phyloP scores from a whole-genome alignment of 2,329 filamentous ascomycete genomes.

The Saccharata proteae region DNA sequence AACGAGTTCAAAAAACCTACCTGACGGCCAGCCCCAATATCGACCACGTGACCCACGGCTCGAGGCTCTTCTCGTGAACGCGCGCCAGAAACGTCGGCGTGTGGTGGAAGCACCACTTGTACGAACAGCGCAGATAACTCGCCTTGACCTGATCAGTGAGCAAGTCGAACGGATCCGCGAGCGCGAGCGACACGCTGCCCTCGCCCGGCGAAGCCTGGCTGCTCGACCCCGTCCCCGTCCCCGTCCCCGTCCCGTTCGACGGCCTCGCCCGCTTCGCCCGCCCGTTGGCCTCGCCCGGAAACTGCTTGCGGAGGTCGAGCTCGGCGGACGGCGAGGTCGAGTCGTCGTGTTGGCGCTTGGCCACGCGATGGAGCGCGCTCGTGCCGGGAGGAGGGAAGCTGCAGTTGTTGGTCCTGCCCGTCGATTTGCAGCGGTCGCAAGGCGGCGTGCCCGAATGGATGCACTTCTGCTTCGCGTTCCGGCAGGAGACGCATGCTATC shows the following conservation, averaged over 20 bases:
- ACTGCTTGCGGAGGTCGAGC: not conserved
- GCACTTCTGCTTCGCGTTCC: slow-evolving; percentile 28
- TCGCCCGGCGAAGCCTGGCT: slow-evolving; percentile 10
- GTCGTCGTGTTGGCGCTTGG: slow-evolving; percentile 22
- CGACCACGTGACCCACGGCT: slow-evolving; percentile 29
- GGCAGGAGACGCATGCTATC: slow-evolving; percentile 26
- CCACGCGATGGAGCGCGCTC: slow-evolving; percentile 23
- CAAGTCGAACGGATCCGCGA: slow-evolving; percentile 25
- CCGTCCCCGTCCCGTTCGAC: slow-evolving; percentile 11
- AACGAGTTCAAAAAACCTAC: slow-evolving; percentile 17
- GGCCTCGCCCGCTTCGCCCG: slow-evolving; percentile 11
- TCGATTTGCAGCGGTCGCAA: slow-evolving; percentile 25
- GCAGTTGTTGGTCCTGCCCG: slow-evolving; percentile 20
- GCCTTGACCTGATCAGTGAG: slow-evolving; percentile 31
- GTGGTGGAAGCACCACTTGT: slow-evolving; percentile 32
- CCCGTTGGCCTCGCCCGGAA: slow-evolving; percentile 13
- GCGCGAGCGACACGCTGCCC: slow-evolving; percentile 14
- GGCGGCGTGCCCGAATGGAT: slow-evolving; percentile 26
- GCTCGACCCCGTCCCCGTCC: slow-evolving; percentile 12
- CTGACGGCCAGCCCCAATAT: slow-evolving; percentile 28
- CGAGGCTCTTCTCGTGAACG: slow-evolving; percentile 25
- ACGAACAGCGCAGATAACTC: slow-evolving; percentile 27
- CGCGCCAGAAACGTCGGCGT: slow-evolving; percentile 25
- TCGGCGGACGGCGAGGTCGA: slow-evolving; percentile 5
- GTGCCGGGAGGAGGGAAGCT: slow-evolving; percentile 27